Evolutionary conservation across 2,329 filamentous ascomycete genomes (phyloP), one percentile per base, ranked within the genome.

Genomic region (Phyllosticta citribraziliensis): DNA sequence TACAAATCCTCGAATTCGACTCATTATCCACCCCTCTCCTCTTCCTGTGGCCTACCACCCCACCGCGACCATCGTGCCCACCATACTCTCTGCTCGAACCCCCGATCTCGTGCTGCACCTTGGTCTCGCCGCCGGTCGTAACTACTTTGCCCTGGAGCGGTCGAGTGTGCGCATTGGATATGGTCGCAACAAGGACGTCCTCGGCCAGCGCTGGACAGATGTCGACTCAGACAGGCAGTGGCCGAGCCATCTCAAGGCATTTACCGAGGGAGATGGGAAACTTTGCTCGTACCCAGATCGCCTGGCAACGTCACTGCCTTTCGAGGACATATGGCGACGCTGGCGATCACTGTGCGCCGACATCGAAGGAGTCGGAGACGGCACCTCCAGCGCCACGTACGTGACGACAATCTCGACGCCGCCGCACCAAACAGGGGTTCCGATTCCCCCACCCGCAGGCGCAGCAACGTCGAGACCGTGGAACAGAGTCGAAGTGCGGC

Each of bases 101-200:
- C 70, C 72, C 10, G 88, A 95, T 72, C 74, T 88, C 30, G 80
- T 85, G 22, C 72, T 96, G 3, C 90, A 95, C 72, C 88, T 95
- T 57, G 91, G 91, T 64, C 91, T 95, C 82, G 88, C 89, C 0
- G 77, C 71, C 70, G 88, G 72, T 68, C 83, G 75, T 66, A 80
- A 72, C 67, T 84, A 83, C 66, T 95, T 93, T 71, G 82, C 83
- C 11, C 77, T 93, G 9, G 91, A 96, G 76, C 80, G 82, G 11
- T 78, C 82, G 40, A 89, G 82, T 0, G 87, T 89, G 68, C 82
- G 88, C 47, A 85, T 89, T 66, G 87, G 87, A 3, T 96, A 95
- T 73, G 66, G 69, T 53, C 74, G 76, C 19, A 80, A 87, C 66
- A 76, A 76, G 20, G 91, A 95, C 70, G 82, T 91, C n/a, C 85